Evolutionary conservation across 1,284 basidiomycete genomes (phyloP), one percentile per base, ranked within the genome.

Genomic region (Moesziomyces globuligerus): DNA sequence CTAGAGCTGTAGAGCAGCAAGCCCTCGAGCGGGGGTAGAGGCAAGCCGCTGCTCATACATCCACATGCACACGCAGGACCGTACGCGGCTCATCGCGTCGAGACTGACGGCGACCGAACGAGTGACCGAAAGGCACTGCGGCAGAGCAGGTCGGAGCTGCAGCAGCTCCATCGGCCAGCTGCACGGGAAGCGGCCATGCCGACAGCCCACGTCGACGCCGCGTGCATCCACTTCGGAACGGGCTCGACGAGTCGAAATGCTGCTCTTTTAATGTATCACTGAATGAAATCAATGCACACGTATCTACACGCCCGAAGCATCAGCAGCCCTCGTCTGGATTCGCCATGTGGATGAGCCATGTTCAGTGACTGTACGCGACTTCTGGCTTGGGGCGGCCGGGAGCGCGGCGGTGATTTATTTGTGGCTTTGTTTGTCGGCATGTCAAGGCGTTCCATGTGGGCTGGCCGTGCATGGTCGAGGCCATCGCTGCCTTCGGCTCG

Each of bases 371-470:
- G 32, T 34, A n/a, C n/a, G n/a, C n/a, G n/a, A n/a, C n/a, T n/a
- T n/a, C n/a, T n/a, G n/a, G n/a, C n/a, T n/a, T n/a, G n/a, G n/a
- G n/a, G n/a, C n/a, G n/a, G n/a, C n/a, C n/a, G n/a, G n/a, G n/a
- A n/a, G n/a, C n/a, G n/a, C n/a, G n/a, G n/a, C n/a, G n/a, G n/a
- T n/a, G n/a, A n/a, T 21, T 34, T 51, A 24, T 44, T 51, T 43
- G 49, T 43, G 49, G 49, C 18, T 51, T 51, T 51, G 49, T 51
- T 51, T 51, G 41, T 50, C 37, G 40, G 34, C 17, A 29, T 36
- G 45, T 47, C 45, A 44, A 25, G 28, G 28, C n/a, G n/a, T n/a
- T n/a, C n/a, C n/a, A 17, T 34, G 32, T 5, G 11, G 32, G 6
- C 32, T 7, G 32, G 32, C 32, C n/a, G n/a, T n/a, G 32, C 32